Conservation (phyloP, 495 filamentous ascomycete species). For the Clohesyomyces aquaticus region DNA sequence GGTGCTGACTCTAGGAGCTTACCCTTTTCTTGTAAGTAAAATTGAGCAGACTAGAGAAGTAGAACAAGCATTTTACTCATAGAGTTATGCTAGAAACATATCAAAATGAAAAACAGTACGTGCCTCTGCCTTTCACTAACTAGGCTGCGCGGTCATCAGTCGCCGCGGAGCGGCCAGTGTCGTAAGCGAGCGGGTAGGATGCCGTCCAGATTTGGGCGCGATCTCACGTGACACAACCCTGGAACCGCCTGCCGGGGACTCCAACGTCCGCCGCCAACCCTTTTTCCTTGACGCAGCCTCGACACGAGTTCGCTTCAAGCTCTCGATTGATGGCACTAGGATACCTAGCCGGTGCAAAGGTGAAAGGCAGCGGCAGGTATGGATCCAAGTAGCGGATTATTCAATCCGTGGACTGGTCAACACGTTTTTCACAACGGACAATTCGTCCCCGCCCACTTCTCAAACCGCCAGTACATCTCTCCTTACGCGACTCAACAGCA, state of each 20-base stretch:
- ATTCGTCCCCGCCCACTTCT: background rate
- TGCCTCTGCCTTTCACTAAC: too few species aligned
- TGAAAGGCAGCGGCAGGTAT: background rate
- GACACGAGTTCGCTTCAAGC: background rate
- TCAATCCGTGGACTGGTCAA: background rate
- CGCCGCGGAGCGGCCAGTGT: too few species aligned
- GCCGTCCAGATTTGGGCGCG: background rate
- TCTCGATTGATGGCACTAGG: background rate
- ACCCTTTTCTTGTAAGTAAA: too few species aligned
- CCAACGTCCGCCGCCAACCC: too few species aligned
- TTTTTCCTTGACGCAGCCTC: background rate
- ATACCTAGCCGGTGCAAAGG: too few species aligned
- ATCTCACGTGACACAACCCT: background rate
- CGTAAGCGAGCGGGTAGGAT: background rate
- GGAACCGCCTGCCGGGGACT: too few species aligned
- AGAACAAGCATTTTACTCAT: too few species aligned
- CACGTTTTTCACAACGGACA: conserved; percentile 3
- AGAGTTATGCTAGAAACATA: too few species aligned
- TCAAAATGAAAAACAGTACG: too few species aligned
- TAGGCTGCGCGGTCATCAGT: too few species aligned
- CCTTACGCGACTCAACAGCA: background rate
- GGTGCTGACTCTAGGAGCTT: too few species aligned
- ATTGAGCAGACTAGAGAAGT: too few species aligned
- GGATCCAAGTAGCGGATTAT: conserved; percentile 1
- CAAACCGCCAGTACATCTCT: background rate